phyloP scores from a whole-genome alignment of 352 stramenopile species.

The Globisporangium alternatum region DNA sequence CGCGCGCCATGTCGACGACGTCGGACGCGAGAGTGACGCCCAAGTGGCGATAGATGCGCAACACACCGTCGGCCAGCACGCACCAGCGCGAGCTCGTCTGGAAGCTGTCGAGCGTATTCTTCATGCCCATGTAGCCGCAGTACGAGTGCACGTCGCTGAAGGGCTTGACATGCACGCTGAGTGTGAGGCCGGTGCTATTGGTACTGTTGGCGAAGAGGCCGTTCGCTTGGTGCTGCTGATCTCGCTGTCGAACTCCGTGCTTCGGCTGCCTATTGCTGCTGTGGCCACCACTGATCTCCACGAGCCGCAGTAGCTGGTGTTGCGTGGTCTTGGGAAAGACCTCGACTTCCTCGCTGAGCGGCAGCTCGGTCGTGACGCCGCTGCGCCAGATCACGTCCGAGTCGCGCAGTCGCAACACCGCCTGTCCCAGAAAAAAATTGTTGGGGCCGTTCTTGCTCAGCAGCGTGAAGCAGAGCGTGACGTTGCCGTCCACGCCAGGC shows the following conservation, averaged over 20 bases:
- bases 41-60: constrained; percentile 75
- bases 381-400: constrained; percentile 43
- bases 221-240: constrained; percentile 3
- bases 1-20: constrained; percentile 48
- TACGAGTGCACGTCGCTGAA: constrained; percentile 48
- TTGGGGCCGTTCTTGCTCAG: constrained; percentile 78
- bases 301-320: constrained; percentile 40
- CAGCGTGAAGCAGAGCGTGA: constrained; percentile 67
- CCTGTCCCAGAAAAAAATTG: constrained; percentile 71
- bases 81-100: constrained; percentile 69
- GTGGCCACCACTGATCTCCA: constrained; percentile 17
- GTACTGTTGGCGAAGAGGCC: constrained; percentile 11
- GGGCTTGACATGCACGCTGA: constrained; percentile 44
- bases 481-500: constrained; percentile 61
- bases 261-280: not conserved
- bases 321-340: constrained; percentile 64
- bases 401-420: constrained; percentile 44
- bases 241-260: not conserved
- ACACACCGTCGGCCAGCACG: constrained; percentile 53
- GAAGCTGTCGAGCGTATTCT: constrained; percentile 58
- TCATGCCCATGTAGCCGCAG: constrained; percentile 69
- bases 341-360: constrained; percentile 42
- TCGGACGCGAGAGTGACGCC: constrained; percentile 65
- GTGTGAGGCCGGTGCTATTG: constrained; percentile 17
- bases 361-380: constrained; percentile 37